These are phyloP conservation scores for Talaromyces liani DNA, from an alignment of 495 filamentous ascomycete species.

Conservation along the genomic window DNA sequence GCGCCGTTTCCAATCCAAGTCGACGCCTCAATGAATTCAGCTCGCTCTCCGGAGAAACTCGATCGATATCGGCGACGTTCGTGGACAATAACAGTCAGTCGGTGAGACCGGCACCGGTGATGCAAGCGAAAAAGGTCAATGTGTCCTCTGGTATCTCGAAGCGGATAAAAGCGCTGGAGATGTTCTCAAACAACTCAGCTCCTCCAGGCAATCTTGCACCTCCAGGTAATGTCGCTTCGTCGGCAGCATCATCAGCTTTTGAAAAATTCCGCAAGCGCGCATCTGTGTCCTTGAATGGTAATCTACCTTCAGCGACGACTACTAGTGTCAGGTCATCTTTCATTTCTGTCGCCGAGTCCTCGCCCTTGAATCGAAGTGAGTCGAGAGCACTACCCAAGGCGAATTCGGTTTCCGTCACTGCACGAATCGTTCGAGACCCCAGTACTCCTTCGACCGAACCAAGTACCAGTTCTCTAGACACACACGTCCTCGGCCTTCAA, in stretches of 20 bases:
- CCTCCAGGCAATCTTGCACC: constrained; percentile 17
- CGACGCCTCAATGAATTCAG: constrained; percentile 29
- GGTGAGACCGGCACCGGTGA: constrained; percentile 19
- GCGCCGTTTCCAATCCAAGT: constrained; percentile 44
- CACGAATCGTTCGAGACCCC: constrained; percentile 63
- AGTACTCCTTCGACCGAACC: constrained; percentile 20
- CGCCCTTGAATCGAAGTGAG: constrained; percentile 6
- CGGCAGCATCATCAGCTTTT: constrained; percentile 27
- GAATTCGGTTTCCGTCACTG: constrained; percentile 71
- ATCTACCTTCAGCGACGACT: constrained; percentile 19
- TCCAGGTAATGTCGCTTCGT: background rate
- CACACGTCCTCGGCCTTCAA: constrained; percentile 53
- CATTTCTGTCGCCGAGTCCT: background rate
- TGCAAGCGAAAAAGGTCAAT: constrained; percentile 65
- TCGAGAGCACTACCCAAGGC: constrained; percentile 27
- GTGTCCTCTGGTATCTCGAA: constrained; percentile 83
- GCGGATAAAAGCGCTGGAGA: constrained; percentile 81
- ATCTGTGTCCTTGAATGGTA: constrained; percentile 23
- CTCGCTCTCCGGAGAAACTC: constrained; percentile 29
- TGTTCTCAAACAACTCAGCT: constrained; percentile 46
- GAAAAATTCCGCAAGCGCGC: constrained; percentile 38
- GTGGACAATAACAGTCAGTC: constrained; percentile 18
- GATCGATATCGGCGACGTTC: constrained; percentile 34
- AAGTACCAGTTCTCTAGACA: constrained; percentile 35
- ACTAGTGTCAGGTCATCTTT: constrained; percentile 11